Evolutionary conservation across 2,329 filamentous ascomycete species (phyloP).

Genomic region (Alternaria rosae): DNA sequence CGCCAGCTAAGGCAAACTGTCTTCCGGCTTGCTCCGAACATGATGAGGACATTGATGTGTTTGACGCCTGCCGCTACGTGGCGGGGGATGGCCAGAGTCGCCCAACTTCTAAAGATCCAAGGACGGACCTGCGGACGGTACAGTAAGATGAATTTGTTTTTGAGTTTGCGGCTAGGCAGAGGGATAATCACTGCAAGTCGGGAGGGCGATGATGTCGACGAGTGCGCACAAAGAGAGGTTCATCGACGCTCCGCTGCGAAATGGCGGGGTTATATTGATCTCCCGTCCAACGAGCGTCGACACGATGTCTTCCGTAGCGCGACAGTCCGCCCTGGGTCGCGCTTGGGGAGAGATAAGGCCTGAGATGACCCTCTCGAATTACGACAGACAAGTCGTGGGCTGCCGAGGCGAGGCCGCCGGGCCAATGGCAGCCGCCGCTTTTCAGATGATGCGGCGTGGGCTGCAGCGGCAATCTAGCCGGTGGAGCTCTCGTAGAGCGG

Average conservation of each 20-base stretch:
- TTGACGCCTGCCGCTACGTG: conserved; percentile 16
- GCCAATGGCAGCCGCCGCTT: conserved; percentile 37
- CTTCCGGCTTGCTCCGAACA: conserved; percentile 42
- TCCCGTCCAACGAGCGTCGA: conserved; percentile 37
- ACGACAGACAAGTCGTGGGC: conserved; percentile 37
- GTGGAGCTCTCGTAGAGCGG: conserved; percentile 38
- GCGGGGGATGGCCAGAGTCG: conserved; percentile 18
- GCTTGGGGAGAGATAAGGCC: conserved; percentile 40
- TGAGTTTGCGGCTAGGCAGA: conserved; percentile 10
- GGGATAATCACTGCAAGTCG: conserved; percentile 4
- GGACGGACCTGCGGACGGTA: conserved; percentile 1
- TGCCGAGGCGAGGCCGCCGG: conserved; percentile 25
- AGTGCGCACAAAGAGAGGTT: conserved; percentile 15
- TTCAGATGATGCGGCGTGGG: conserved; percentile 39
- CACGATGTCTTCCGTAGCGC: conserved; percentile 18
- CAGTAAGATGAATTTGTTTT: conserved; percentile 9
- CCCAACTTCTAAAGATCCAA: conserved; percentile 1
- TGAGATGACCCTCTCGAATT: conserved; percentile 46
- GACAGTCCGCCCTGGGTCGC: conserved; percentile 29
- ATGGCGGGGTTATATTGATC: conserved; percentile 28
- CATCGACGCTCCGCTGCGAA: conserved; percentile 31
- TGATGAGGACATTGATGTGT: conserved; percentile 12
- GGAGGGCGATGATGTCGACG: conserved; percentile 31
- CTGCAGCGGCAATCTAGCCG: conserved; percentile 42
- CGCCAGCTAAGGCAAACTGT: conserved; percentile 22